phyloP scores from a whole-genome alignment of 768 basidiomycete genomes.

The Boletellus ananas region DNA sequence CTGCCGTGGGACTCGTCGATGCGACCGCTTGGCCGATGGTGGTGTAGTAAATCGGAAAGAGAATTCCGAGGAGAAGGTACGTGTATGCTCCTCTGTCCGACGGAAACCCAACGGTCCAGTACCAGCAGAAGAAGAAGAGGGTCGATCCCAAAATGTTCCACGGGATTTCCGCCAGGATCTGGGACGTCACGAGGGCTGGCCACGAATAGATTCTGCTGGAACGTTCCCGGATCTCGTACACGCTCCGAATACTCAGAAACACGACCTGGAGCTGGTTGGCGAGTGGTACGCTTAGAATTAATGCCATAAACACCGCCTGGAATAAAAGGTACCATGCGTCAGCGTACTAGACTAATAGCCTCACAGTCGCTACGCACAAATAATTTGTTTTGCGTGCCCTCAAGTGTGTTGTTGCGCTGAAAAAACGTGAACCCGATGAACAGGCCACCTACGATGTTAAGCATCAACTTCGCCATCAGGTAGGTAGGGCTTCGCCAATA shows the following conservation, averaged over 20 bases:
- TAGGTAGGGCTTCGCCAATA: conserved; percentile 61
- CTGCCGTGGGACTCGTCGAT: conserved; percentile 55
- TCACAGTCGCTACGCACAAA: conserved; percentile 42
- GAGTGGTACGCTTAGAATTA: conserved; percentile 48
- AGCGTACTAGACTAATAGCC: background rate
- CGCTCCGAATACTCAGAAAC: conserved; percentile 53
- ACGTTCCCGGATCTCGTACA: conserved; percentile 66
- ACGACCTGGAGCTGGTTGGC: conserved; percentile 62
- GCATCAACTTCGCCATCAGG: conserved; percentile 52
- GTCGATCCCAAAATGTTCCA: conserved; percentile 59
- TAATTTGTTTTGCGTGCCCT: conserved; percentile 62
- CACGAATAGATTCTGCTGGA: conserved; percentile 64
- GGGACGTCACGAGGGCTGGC: conserved; percentile 53
- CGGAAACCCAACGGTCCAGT: conserved; percentile 63
- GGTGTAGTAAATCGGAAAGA: conserved; percentile 61
- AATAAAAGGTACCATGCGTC: background rate
- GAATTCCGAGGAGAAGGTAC: conserved; percentile 49
- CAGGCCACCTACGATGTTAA: conserved; percentile 52
- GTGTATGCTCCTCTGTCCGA: conserved; percentile 55
- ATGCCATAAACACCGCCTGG: conserved; percentile 54
- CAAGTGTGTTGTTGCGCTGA: conserved; percentile 48
- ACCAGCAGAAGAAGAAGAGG: conserved; percentile 65
- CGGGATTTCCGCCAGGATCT: conserved; percentile 54
- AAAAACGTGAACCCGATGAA: conserved; percentile 65
- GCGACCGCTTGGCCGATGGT: conserved; percentile 60